Percentiles rank a stretch among this genome's conserved stretches.
These are phyloP conservation scores for Puya raimondii DNA, from an alignment of 176 grass and related monocot genomes.

Conservation along the genomic window DNA sequence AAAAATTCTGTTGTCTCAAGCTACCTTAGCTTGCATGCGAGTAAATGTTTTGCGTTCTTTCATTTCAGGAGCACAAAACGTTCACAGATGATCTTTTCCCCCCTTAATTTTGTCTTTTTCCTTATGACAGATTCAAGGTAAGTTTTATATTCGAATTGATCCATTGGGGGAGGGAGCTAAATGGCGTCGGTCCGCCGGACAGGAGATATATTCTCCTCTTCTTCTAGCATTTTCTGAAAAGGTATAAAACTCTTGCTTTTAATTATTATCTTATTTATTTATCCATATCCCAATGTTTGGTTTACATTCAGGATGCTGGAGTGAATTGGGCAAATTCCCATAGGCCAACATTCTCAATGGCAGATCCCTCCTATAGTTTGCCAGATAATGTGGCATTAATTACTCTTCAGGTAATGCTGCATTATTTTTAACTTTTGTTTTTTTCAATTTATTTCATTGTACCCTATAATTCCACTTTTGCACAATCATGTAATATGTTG, in stretches of 20 bases:
- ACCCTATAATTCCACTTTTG: too few species aligned
- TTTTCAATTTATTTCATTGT: too few species aligned
- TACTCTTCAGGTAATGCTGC: slow-evolving; percentile 36
- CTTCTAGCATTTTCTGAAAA: slow-evolving; percentile 46
- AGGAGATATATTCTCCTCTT: slow-evolving; percentile 55
- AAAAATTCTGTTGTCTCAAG: too few species aligned
- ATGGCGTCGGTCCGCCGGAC: slow-evolving; percentile 36
- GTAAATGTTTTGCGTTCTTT: too few species aligned
- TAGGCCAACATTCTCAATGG: slow-evolving; percentile 31
- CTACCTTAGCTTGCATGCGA: too few species aligned
- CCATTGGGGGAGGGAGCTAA: slow-evolving; percentile 33
- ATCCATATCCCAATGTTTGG: background rate
- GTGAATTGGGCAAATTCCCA: slow-evolving; percentile 28
- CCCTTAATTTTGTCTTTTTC: background rate
- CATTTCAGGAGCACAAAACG: too few species aligned
- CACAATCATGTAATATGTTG: too few species aligned
- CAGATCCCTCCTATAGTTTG: slow-evolving; percentile 27
- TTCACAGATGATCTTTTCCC: too few species aligned
- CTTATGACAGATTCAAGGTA: slow-evolving; percentile 42
- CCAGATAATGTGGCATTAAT: slow-evolving; percentile 49
- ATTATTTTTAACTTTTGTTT: background rate
- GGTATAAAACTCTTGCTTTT: slow-evolving; percentile 12
- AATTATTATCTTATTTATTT: background rate
- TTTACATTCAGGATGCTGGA: slow-evolving; percentile 15
- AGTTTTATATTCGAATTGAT: slow-evolving; percentile 45